Conservation (phyloP, 2,329 filamentous ascomycete genomes). For the Talaromyces sp. region DNA sequence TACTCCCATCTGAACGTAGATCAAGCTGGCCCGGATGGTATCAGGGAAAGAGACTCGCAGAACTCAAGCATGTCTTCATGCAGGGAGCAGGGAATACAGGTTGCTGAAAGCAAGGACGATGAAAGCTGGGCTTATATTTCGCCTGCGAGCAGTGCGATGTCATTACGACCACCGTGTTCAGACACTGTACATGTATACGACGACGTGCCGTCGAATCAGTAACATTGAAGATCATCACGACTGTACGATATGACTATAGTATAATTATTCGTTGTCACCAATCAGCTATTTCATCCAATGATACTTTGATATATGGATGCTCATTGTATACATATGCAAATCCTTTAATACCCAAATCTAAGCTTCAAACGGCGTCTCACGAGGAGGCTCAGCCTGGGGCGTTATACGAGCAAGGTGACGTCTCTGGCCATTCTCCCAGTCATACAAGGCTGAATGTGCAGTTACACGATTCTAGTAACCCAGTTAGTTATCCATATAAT, state of each 20-base stretch:
- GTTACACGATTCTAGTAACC: conserved; percentile 62
- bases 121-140: neutral
- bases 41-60: neutral
- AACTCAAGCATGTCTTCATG: neutral
- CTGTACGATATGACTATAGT: neutral
- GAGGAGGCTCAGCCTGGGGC: conserved; percentile 73
- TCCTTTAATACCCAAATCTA: conserved; percentile 7
- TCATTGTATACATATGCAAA: too few species aligned
- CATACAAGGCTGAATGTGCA: conserved; percentile 70
- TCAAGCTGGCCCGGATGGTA: neutral
- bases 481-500: neutral
- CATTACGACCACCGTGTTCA: neutral
- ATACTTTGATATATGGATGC: neutral
- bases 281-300: neutral
- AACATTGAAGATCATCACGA: neutral
- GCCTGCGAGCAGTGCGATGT: neutral
- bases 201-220: neutral
- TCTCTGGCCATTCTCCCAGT: conserved; percentile 74
- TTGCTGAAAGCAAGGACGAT: neutral
- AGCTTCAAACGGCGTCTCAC: conserved; percentile 58
- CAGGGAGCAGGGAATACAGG: neutral
- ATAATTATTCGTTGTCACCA: neutral
- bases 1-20: neutral
- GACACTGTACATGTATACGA: neutral
- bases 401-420: conserved; percentile 77